Evolutionary conservation across 192 early-diverging fungal genomes (phyloP), one percentile per base, ranked within the genome.

Genomic region (Backusella tuberculispora): DNA sequence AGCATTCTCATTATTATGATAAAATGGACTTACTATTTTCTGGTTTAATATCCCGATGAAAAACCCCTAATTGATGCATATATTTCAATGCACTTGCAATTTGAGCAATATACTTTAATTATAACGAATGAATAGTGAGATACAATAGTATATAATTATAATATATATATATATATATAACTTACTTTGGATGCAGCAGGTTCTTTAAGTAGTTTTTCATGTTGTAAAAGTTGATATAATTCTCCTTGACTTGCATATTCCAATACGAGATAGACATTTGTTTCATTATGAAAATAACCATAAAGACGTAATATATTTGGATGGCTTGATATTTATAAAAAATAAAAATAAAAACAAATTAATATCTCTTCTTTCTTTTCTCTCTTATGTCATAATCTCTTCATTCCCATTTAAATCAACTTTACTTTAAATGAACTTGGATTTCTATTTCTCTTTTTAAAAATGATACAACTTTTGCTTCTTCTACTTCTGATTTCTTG

Each of bases 391-490:
- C 26, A 63, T 19, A 14, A 46, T 46, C 1, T 13, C 9, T 48
- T 13, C 17, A 17, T 69, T 69, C 14, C 29, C 42, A 19, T n/a
- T n/a, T 14, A 7, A 73, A 37, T 24, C 26, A 63, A 47, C 67
- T 76, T 76, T 87, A 93, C 86, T 93, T 84, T 43, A 98, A 84
- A 81, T 98, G 95, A 1, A 88, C 88, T 75, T 99, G 97, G 75
- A 98, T 98, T 74, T 99, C 97, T 56, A 98, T 93, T 75, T 99
- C 97, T 26, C 97, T 88, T 38, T 94, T 79, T 38, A 99, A 81
- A 83, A 98, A 96, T 66, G 87, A 87, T 69, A 94, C 91, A 48
- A 97, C 91, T 53, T 92, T 93, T 34, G 79, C 81, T 45, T 91
- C 85, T 34, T 87, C 53, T 0, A 99, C 81, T 72, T 99, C 95